Evolutionary conservation across 2,329 filamentous ascomycete genomes (phyloP).

Genomic region (Nectriaceae sp.): DNA sequence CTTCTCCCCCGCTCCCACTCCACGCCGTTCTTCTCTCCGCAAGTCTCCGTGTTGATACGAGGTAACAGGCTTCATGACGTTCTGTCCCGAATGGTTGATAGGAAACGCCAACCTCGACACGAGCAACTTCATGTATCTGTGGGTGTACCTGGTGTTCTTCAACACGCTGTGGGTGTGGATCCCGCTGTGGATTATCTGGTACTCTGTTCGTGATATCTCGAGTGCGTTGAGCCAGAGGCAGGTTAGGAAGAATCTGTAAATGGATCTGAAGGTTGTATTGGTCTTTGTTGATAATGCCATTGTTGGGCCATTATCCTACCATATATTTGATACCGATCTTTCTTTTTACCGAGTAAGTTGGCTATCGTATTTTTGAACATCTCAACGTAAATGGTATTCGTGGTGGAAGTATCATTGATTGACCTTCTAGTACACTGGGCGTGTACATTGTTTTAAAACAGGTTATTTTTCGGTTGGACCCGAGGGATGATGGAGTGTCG

Average conservation of each 20-base stretch:
- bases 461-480: too few relatives aligned
- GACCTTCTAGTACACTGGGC: too few relatives aligned
- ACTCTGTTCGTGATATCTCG: conserved; percentile 56
- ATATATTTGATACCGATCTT: too few relatives aligned
- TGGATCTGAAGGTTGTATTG: background rate
- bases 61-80: conserved; percentile 66
- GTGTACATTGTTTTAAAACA: too few relatives aligned
- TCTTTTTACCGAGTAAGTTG: too few relatives aligned
- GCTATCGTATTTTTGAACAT: too few relatives aligned
- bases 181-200: conserved; percentile 60
- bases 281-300: too few relatives aligned
- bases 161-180: conserved; percentile 69
- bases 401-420: too few relatives aligned
- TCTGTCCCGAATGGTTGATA: conserved; percentile 69
- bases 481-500: too few relatives aligned
- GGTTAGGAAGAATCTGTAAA: conserved; percentile 33
- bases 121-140: conserved; percentile 68
- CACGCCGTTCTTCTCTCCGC: background rate
- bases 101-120: conserved; percentile 63
- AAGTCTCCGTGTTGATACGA: background rate
- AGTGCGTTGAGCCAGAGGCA: conserved; percentile 47
- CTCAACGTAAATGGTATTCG: too few relatives aligned
- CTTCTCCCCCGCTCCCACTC: too few relatives aligned
- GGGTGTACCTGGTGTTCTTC: conserved; percentile 70
- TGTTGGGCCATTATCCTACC: too few relatives aligned